phyloP scores from a whole-genome alignment of 148 eudicot genomes.

The Silene uniflora region DNA sequence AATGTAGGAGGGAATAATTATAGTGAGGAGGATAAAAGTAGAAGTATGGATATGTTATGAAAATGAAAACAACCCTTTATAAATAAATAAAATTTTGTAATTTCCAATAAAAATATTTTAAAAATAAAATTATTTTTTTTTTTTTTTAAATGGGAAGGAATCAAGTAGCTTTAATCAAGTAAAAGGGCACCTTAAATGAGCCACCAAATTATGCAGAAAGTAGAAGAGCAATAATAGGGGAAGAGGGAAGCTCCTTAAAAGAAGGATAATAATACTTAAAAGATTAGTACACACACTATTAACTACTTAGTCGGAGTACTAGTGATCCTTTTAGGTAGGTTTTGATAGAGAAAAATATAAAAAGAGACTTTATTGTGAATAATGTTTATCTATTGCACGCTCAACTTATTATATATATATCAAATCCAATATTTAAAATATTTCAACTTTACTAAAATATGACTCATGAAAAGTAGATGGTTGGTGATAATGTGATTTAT shows the following conservation, averaged over 20 bases:
- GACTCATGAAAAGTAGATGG: no score
- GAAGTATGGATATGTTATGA: no score
- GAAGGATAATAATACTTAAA: neutral
- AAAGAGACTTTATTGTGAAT: neutral
- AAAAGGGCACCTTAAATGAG: constrained; percentile 22
- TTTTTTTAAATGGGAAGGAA: constrained; percentile 5
- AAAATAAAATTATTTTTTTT: no score
- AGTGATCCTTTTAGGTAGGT: neutral
- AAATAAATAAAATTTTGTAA: no score
- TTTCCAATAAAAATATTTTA: neutral
- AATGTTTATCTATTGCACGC: neutral
- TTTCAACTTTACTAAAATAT: no score
- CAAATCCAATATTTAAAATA: no score
- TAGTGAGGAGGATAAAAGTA: neutral
- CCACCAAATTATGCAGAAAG: constrained; percentile 21
- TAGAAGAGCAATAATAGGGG: constrained; percentile 21
- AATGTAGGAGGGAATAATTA: neutral
- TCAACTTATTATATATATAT: neutral
- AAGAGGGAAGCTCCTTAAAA: constrained; percentile 19
- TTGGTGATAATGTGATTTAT: no score
- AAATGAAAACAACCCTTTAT: neutral
- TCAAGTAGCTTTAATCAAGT: neutral
- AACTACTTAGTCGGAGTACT: no score
- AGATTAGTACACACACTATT: neutral
- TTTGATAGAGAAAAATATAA: neutral